Evolutionary conservation across 148 eudicot genomes (phyloP).

Genomic region (Vaccinium myrtillus): DNA sequence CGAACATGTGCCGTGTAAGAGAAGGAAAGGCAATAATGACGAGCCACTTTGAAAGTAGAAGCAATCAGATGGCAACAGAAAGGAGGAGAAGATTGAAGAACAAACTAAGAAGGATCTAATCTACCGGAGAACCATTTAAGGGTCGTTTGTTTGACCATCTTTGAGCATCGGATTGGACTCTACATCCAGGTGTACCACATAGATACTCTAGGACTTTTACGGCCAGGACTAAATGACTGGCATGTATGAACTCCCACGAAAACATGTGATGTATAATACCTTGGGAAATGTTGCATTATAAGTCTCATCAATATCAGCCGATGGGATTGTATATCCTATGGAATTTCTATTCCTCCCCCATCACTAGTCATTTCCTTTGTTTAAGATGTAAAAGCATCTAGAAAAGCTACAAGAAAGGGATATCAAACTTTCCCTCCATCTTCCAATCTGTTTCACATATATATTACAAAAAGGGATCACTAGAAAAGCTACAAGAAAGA

Average conservation of each 20-base stretch:
- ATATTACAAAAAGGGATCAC: no score
- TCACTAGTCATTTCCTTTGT: neutral
- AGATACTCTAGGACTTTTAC: neutral
- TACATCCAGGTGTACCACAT: neutral
- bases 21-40: neutral
- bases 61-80: neutral
- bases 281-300: neutral
- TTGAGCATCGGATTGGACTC: neutral
- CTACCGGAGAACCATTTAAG: neutral
- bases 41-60: neutral
- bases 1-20: neutral
- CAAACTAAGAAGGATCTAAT: neutral
- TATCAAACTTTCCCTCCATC: no score
- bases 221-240: neutral
- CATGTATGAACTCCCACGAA: neutral
- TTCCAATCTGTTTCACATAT: no score
- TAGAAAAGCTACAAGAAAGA: no score
- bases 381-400: conserved; percentile 3
- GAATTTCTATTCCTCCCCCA: neutral
- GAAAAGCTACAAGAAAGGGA: neutral
- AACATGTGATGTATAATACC: neutral
- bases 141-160: neutral
- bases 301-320: neutral
- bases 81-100: neutral
- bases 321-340: neutral